Evolutionary conservation across 2,329 filamentous ascomycete genomes (phyloP), one percentile per base, ranked within the genome.

Genomic region (Aspergillus sergii): DNA sequence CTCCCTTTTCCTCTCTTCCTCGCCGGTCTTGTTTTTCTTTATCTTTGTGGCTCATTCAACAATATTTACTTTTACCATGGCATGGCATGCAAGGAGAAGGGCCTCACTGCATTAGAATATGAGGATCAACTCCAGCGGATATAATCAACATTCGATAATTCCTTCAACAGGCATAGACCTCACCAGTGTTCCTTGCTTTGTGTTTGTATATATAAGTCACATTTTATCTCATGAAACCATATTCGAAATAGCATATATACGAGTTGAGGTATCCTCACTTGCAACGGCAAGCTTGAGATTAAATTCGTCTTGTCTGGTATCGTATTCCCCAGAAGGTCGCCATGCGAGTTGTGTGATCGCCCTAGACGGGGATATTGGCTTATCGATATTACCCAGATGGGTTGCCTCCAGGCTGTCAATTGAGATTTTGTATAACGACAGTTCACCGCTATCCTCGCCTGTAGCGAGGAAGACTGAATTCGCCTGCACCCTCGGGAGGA

Each of bases 311-410:
- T 67, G 64, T 26, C 55, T 63, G 39, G 39, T n/a, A 9, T 64
- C 68, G 8, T 63, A 45, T 9, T 54, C 53, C 16, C 32, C 30
- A 45, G 34, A 46, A 6, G 90, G 90, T 65, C 88, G 84, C 91
- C 91, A 94, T 9, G 88, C 83, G 41, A 94, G 79, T 73, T 91
- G 88, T 28, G 87, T 84, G 26, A 92, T 84, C 2, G 89, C 79
- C 72, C 86, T 91, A 28, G 89, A 88, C 1, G 91, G 84, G 50
- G 82, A 86, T 57, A 86, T 71, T 9, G 67, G 59, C 61, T 66
- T 72, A 36, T 79, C 78, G 57, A 81, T 64, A 39, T 69, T 71
- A 50, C 71, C 68, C 45, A 76, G 58, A 53, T 73, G 68, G 36
- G 72, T 70, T 26, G 72, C 63, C 64, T 75, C 72, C 8, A 76